Evolutionary conservation across 768 basidiomycete genomes (phyloP).

Genomic region (Suillus americanus): DNA sequence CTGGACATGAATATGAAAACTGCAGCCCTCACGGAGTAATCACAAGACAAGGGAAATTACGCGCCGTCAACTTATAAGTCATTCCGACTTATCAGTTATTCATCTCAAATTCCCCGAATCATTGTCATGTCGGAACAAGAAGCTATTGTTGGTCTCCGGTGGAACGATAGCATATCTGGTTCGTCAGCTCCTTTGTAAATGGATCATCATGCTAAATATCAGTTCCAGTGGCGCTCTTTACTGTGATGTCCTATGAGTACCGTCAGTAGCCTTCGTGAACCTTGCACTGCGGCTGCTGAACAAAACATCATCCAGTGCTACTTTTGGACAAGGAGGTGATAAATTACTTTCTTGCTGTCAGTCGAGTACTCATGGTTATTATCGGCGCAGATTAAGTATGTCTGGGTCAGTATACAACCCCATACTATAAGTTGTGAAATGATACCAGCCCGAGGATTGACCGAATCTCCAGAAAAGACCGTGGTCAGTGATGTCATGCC

Average conservation of each 20-base stretch:
- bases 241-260: slow-evolving; percentile 1
- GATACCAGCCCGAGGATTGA: background rate
- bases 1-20: too few relatives aligned
- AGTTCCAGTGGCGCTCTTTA: background rate
- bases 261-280: background rate
- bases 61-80: background rate
- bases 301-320: background rate
- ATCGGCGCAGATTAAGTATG: background rate
- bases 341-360: background rate
- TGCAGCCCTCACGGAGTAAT: too few relatives aligned
- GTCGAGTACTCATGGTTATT: background rate
- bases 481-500: too few relatives aligned
- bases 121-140: background rate
- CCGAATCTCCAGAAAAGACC: too few relatives aligned
- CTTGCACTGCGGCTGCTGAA: background rate
- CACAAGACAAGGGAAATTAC: background rate
- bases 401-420: background rate
- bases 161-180: background rate
- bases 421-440: too few relatives aligned
- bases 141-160: background rate
- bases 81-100: background rate
- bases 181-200: background rate
- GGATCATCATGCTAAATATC: background rate
- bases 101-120: background rate
- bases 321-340: background rate